Evolutionary conservation across 1,284 basidiomycete genomes (phyloP), one percentile per base, ranked within the genome.

Genomic region (Clitocybe nebularis): DNA sequence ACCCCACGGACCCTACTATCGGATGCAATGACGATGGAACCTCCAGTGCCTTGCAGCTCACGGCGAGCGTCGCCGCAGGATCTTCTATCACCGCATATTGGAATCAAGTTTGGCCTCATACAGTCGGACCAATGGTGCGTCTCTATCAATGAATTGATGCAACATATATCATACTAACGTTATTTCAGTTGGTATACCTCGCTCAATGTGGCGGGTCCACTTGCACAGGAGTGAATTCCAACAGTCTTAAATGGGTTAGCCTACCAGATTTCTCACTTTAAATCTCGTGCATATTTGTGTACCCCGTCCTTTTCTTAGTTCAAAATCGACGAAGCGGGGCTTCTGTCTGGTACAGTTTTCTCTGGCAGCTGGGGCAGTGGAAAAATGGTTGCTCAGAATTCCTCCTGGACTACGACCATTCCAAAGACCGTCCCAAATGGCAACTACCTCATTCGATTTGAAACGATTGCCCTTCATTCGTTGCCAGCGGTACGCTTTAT

Each of bases 81-180:
- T 69, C 72, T 4, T 48, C 65, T 8, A 69, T 81, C 54, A 75
- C 70, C 7, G 76, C 75, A 0, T 78, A 77, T 62, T 79, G 76
- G 75, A 78, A 79, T 57, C 65, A 71, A 47, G 62, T 70, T 39
- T 81, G 77, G 77, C 76, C 77, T 21, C 77, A 81, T 50, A 58
- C 66, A 14, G 65, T 66, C 46, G 78, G 77, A 20, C 75, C 75
- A 4, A 71, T 74, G 70, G 72, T 74, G 44, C 6, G 50, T 13
- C 3, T 2, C 8, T 9, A n/a, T n/a, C n/a, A n/a, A n/a, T n/a
- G n/a, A n/a, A n/a, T n/a, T n/a, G n/a, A n/a, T n/a, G n/a, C n/a
- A n/a, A n/a, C n/a, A n/a, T n/a, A n/a, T n/a, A n/a, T n/a, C n/a
- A n/a, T n/a, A n/a, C n/a, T n/a, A n/a, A n/a, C n/a, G n/a, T n/a